A percentile compares a stretch with the other conserved stretches of the same genome.
Conservation (phyloP, 257 asterid genomes). For the Perilla frutescens region DNA sequence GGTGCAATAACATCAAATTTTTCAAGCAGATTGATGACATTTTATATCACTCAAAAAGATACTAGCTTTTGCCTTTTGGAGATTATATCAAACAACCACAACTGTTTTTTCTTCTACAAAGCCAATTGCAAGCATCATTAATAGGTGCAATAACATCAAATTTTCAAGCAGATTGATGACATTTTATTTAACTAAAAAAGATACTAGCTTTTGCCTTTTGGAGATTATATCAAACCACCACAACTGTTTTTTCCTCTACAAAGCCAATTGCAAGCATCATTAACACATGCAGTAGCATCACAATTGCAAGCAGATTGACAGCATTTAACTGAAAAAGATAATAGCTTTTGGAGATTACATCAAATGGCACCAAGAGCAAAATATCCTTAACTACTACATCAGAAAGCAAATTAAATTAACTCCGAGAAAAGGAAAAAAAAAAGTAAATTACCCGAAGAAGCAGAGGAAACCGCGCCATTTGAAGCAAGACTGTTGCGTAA, state of each 20-base stretch:
- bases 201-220: no score
- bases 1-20: background rate
- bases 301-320: background rate
- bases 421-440: background rate
- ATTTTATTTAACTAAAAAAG: no score
- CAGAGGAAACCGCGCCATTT: background rate
- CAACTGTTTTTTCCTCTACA: conserved; percentile 75
- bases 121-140: conserved; percentile 6
- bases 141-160: background rate
- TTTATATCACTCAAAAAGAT: no score
- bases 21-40: background rate
- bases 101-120: conserved; percentile 67
- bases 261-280: conserved; percentile 18
- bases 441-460: conserved; percentile 2
- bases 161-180: background rate
- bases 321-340: background rate
- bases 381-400: no score
- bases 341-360: background rate
- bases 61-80: no score
- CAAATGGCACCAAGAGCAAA: background rate
- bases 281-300: background rate
- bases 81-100: conserved; percentile 57
- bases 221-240: conserved; percentile 49
- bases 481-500: background rate
- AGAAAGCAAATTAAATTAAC: background rate